These are phyloP conservation scores for Puccinellia tenuiflora DNA, from an alignment of 176 grass and related monocot genomes.

Conservation along the genomic window DNA sequence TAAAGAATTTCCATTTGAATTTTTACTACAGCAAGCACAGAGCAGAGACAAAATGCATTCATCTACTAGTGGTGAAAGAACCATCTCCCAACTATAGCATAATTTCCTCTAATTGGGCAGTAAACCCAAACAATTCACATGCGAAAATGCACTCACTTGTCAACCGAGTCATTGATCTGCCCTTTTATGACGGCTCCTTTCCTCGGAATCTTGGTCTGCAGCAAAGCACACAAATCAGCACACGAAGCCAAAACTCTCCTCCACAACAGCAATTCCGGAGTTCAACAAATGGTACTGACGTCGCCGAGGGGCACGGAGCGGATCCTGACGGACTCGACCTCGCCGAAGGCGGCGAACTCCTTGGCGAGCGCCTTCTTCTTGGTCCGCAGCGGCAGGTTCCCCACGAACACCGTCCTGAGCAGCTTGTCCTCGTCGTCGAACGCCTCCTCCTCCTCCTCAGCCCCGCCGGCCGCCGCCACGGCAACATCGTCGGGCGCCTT, in stretches of 20 bases:
- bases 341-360: conserved; percentile 69
- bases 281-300: conserved; percentile 39
- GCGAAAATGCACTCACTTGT: conserved; percentile 43
- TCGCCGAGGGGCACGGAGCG: conserved; percentile 79
- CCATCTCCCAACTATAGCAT: not conserved
- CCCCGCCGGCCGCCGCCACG: not conserved
- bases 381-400: conserved; percentile 76
- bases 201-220: conserved; percentile 80
- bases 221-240: not conserved
- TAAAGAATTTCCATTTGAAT: not conserved
- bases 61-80: not conserved
- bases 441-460: conserved; percentile 35
- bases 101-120: not conserved
- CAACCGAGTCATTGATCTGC: conserved; percentile 63
- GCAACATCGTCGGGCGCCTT: conserved; percentile 45
- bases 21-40: not conserved
- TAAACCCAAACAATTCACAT: not conserved
- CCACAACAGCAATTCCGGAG: not conserved
- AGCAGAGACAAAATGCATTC: not conserved
- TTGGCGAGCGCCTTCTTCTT: conserved; percentile 62
- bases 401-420: conserved; percentile 83
- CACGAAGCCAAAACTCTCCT: not conserved
- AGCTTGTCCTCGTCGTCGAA: conserved; percentile 88
- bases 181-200: conserved; percentile 64
- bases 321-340: conserved; percentile 77